Percentiles rank a stretch among this genome's conserved stretches.
phyloP scores from a whole-genome alignment of 805 yeast genomes.

The Candida piceae region DNA sequence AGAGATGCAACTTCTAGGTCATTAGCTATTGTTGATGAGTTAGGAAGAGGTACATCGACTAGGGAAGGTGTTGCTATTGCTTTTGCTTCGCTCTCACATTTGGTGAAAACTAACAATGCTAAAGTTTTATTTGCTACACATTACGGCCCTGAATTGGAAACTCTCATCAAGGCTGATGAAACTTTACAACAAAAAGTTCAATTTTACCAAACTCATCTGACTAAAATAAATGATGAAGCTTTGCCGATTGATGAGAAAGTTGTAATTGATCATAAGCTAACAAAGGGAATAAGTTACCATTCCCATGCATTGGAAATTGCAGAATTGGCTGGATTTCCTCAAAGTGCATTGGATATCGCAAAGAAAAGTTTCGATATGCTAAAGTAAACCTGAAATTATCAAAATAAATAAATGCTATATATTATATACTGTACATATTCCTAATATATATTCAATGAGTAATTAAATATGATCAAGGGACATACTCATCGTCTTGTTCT shows the following conservation, averaged over 20 bases:
- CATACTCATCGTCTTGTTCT: no score
- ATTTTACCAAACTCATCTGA: conserved; percentile 24
- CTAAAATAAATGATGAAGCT: conserved; percentile 10
- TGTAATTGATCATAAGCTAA: conserved; percentile 51
- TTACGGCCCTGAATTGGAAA: conserved; percentile 54
- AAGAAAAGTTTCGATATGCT: conserved; percentile 28
- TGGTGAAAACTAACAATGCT: conserved; percentile 52
- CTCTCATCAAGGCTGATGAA: conserved; percentile 32
- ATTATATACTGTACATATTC: background rate
- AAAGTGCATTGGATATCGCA: conserved; percentile 51
- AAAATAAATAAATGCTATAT: no score
- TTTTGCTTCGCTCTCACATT: conserved; percentile 60
- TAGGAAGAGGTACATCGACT: conserved; percentile 87
- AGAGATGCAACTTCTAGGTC: conserved; percentile 62
- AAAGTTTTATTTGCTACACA: conserved; percentile 88
- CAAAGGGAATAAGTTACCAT: conserved; percentile 62
- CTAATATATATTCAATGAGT: no score
- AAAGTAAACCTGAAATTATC: no score
- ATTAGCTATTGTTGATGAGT: conserved; percentile 77
- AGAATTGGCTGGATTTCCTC: conserved; percentile 73
- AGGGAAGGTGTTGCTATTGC: conserved; percentile 84
- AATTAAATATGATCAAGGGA: no score
- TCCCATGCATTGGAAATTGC: conserved; percentile 81
- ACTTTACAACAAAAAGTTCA: conserved; percentile 19
- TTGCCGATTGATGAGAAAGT: conserved; percentile 28